Evolutionary conservation across 345 rosid species (phyloP).

Genomic region (Populus alba): DNA sequence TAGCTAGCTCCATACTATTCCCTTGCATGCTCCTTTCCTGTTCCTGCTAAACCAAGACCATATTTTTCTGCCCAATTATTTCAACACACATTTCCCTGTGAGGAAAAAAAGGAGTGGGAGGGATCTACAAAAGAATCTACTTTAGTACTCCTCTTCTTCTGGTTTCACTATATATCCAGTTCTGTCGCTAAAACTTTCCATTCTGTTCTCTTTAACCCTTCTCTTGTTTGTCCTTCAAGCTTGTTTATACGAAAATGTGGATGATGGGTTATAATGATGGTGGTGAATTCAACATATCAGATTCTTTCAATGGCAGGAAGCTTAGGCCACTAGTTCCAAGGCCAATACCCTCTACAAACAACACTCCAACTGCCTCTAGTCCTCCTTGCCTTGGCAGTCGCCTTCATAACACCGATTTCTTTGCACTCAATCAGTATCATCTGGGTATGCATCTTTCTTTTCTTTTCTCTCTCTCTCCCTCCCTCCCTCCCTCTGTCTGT

Average conservation of each 20-base stretch:
- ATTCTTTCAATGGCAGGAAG: slow-evolving; percentile 58
- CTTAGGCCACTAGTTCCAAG: slow-evolving; percentile 84
- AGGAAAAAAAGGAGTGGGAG: neutral
- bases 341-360: slow-evolving; percentile 41
- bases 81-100: slow-evolving; percentile 9
- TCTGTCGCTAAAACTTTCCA: neutral
- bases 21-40: slow-evolving; percentile 21
- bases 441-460: slow-evolving; percentile 26
- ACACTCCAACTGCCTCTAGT: slow-evolving; percentile 17
- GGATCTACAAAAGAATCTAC: neutral
- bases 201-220: neutral
- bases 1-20: slow-evolving; percentile 1
- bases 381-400: slow-evolving; percentile 31
- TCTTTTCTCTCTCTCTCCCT: slow-evolving; percentile 2
- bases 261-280: slow-evolving; percentile 84
- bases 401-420: slow-evolving; percentile 42
- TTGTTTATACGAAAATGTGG: slow-evolving; percentile 52
- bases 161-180: neutral
- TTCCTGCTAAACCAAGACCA: slow-evolving; percentile 16
- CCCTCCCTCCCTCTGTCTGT: neutral
- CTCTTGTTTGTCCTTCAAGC: neutral
- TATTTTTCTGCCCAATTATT: slow-evolving; percentile 2
- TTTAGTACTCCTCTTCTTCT: neutral
- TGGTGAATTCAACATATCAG: slow-evolving; percentile 57
- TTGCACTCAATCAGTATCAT: slow-evolving; percentile 59